A percentile compares a stretch with the other conserved stretches of the same genome.
phyloP scores from a whole-genome alignment of 2,329 filamentous ascomycete species.

The Diaporthe helianthi region DNA sequence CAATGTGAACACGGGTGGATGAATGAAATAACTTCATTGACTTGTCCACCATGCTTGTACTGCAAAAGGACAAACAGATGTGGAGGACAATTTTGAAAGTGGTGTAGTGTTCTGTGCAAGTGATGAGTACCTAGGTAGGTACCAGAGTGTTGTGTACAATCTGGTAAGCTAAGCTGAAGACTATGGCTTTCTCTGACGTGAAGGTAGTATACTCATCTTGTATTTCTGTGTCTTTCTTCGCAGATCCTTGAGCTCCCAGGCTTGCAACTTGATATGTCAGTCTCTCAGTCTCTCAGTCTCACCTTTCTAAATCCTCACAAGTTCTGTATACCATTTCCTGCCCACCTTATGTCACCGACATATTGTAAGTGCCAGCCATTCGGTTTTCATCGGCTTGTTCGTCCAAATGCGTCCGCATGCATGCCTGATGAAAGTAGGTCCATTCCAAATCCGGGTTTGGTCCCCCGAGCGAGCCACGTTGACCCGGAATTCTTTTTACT shows the following conservation, averaged over 20 bases:
- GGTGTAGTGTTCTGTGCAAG: too few species aligned
- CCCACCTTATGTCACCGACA: background rate
- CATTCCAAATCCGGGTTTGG: background rate
- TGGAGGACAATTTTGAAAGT: too few species aligned
- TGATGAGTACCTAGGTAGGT: too few species aligned
- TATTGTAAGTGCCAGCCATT: too few species aligned
- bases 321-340: background rate
- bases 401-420: background rate
- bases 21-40: background rate
- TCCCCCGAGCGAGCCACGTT: too few species aligned
- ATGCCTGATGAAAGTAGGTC: background rate
- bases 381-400: background rate
- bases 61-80: background rate
- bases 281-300: background rate
- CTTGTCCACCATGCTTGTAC: background rate
- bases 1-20: background rate
- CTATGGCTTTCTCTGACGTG: too few species aligned
- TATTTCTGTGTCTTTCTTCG: background rate
- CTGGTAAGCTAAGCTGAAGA: too few species aligned
- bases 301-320: background rate
- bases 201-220: background rate
- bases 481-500: background rate
- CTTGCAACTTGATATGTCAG: too few species aligned
- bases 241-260: background rate
- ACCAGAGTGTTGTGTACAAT: too few species aligned